Evolutionary conservation across 352 stramenopile species (phyloP).

Genomic region (Globisporangium echinulatum): DNA sequence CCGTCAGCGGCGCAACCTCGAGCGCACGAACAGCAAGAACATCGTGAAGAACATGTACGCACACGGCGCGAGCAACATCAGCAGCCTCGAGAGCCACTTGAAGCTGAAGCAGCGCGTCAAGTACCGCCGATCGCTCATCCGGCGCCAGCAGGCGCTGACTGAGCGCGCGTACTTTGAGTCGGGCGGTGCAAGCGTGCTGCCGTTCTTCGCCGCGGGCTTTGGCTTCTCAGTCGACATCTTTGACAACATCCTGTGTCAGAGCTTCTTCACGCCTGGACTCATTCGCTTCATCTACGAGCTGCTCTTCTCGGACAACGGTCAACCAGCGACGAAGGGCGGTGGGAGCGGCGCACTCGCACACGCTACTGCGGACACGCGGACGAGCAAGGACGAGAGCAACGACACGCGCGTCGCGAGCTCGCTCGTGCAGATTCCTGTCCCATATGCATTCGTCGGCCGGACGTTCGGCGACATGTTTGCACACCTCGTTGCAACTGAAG

Average conservation of each 20-base stretch:
- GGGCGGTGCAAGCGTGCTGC: constrained; percentile 29
- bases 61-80: constrained; percentile 16
- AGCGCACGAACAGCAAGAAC: constrained; percentile 16
- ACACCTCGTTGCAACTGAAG: constrained; percentile 32
- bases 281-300: constrained; percentile 58
- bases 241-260: constrained; percentile 70
- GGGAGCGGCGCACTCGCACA: not conserved
- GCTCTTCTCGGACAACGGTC: constrained; percentile 55
- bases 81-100: constrained; percentile 27
- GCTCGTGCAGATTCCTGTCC: constrained; percentile 48
- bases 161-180: constrained; percentile 36
- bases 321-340: constrained; percentile 7
- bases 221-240: constrained; percentile 61
- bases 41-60: constrained; percentile 12
- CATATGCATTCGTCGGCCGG: constrained; percentile 25
- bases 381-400: constrained; percentile 1
- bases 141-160: constrained; percentile 34
- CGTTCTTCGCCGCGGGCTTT: constrained; percentile 63
- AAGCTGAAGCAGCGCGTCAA: constrained; percentile 36
- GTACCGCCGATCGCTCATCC: constrained; percentile 31
- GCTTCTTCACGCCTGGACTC: constrained; percentile 56
- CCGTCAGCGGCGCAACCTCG: constrained; percentile 1
- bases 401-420: constrained; percentile 31
- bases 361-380: not conserved
- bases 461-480: constrained; percentile 53